Percentiles rank a stretch among this genome's conserved stretches.
Evolutionary conservation across 768 basidiomycete genomes (phyloP).

Genomic region (Imleria badia): DNA sequence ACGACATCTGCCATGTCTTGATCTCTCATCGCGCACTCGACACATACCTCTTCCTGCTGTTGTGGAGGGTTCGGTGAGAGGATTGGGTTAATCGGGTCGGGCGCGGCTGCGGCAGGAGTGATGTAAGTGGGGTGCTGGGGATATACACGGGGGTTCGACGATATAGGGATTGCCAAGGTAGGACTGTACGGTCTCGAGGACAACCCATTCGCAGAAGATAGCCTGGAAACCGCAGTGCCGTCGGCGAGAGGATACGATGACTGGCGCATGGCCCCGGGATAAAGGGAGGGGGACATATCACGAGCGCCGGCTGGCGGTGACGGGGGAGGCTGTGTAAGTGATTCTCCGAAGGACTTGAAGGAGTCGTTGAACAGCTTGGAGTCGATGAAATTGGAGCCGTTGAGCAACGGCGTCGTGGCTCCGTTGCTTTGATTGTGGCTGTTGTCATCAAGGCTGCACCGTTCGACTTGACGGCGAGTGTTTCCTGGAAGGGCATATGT

Average conservation of each 20-base stretch:
- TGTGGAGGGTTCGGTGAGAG: slow-evolving; percentile 53
- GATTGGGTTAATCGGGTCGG: slow-evolving; percentile 59
- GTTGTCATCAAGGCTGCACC: slow-evolving; percentile 51
- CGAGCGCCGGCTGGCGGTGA: slow-evolving; percentile 21
- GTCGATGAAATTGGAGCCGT: slow-evolving; percentile 27
- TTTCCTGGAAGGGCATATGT: slow-evolving; percentile 48
- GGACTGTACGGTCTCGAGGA: slow-evolving; percentile 54
- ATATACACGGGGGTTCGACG: slow-evolving; percentile 64
- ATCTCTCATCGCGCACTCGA: slow-evolving; percentile 98
- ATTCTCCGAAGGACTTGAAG: slow-evolving; percentile 33
- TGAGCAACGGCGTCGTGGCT: slow-evolving; percentile 20
- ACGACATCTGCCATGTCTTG: slow-evolving; percentile 97
- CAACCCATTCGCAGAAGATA: slow-evolving; percentile 53
- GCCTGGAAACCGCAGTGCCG: slow-evolving; percentile 31
- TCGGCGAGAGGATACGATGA: slow-evolving; percentile 43
- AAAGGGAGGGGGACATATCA: slow-evolving; percentile 34
- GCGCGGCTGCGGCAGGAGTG: slow-evolving; percentile 49
- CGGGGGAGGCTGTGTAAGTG: slow-evolving; percentile 22
- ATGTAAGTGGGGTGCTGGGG: slow-evolving; percentile 79
- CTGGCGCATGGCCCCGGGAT: slow-evolving; percentile 46
- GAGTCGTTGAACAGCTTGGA: slow-evolving; percentile 30
- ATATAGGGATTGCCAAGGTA: slow-evolving; percentile 49
- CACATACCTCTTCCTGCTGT: slow-evolving; percentile 79
- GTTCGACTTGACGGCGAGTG: slow-evolving; percentile 48
- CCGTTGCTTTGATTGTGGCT: slow-evolving; percentile 18